A percentile compares a stretch with the other conserved stretches of the same genome.
These are phyloP conservation scores for Fistulinella staudtii DNA, from an alignment of 1,284 basidiomycete genomes.

Conservation along the genomic window DNA sequence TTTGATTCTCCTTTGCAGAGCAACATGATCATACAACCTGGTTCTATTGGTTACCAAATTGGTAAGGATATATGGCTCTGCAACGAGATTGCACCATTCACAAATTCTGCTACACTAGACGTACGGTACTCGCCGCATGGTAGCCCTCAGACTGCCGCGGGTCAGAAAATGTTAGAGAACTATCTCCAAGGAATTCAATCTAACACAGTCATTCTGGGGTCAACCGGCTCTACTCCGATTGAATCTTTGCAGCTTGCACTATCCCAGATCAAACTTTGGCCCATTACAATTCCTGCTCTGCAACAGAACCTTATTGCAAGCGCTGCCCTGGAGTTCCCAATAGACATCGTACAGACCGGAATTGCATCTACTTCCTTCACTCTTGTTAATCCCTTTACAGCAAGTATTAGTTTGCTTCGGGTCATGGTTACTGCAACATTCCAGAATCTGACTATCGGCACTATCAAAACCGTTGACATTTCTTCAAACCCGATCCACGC, in stretches of 20 bases:
- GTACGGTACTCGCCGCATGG: slow-evolving; percentile 67
- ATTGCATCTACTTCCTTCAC: slow-evolving; percentile 54
- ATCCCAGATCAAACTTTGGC: slow-evolving; percentile 56
- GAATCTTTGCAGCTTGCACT: slow-evolving; percentile 64
- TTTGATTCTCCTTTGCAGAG: slow-evolving; percentile 34
- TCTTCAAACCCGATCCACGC: slow-evolving; percentile 58
- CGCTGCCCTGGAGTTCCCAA: slow-evolving; percentile 54
- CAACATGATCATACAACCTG: slow-evolving; percentile 54
- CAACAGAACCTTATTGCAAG: slow-evolving; percentile 60
- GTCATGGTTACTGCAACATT: slow-evolving; percentile 58
- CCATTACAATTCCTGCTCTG: slow-evolving; percentile 66
- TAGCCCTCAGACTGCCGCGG: slow-evolving; percentile 46
- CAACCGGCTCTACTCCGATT: slow-evolving; percentile 57
- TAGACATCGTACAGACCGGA: slow-evolving; percentile 55
- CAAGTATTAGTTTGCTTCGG: slow-evolving; percentile 63
- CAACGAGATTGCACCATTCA: no score
- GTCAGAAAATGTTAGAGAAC: slow-evolving; percentile 62
- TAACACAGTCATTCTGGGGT: slow-evolving; percentile 57
- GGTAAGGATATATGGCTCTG: slow-evolving; percentile 31
- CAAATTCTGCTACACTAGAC: slow-evolving; percentile 31
- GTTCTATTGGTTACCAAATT: slow-evolving; percentile 50
- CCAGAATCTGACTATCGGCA: slow-evolving; percentile 51
- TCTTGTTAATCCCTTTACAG: slow-evolving; percentile 73
- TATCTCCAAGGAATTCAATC: slow-evolving; percentile 67
- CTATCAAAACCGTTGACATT: slow-evolving; percentile 52